Conservation (phyloP, 2,329 filamentous ascomycete species). For the Colletotrichum horii region DNA sequence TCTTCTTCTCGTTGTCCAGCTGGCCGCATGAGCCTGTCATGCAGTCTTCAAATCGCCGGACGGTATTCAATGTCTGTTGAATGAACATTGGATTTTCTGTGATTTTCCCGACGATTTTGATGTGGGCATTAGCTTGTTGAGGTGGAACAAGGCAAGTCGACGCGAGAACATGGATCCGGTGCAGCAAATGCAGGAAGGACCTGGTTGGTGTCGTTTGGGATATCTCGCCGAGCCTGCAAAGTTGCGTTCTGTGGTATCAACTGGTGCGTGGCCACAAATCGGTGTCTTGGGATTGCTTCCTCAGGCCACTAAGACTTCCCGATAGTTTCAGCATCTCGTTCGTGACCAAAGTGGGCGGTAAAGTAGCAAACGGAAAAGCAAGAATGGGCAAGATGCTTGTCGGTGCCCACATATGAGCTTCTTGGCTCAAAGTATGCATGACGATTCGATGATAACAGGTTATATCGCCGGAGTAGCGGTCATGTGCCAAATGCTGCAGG, state of each 20-base stretch:
- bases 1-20: not conserved
- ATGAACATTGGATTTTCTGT: not conserved
- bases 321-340: not conserved
- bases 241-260: not conserved
- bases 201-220: not conserved
- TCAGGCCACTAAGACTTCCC: not conserved
- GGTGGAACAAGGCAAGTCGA: not conserved
- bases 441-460: not conserved
- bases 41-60: not conserved
- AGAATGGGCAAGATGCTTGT: not conserved
- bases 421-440: not conserved
- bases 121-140: not conserved
- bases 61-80: not conserved
- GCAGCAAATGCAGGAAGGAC: not conserved
- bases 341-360: not conserved
- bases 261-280: not conserved
- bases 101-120: not conserved
- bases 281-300: not conserved
- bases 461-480: not conserved
- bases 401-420: not conserved
- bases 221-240: not conserved
- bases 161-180: not conserved
- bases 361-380: constrained; percentile 4
- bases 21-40: not conserved
- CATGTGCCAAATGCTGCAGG: constrained; percentile 7